These are phyloP conservation scores for Tuber aestivum DNA, from an alignment of 495 filamentous ascomycete species.

Conservation along the genomic window DNA sequence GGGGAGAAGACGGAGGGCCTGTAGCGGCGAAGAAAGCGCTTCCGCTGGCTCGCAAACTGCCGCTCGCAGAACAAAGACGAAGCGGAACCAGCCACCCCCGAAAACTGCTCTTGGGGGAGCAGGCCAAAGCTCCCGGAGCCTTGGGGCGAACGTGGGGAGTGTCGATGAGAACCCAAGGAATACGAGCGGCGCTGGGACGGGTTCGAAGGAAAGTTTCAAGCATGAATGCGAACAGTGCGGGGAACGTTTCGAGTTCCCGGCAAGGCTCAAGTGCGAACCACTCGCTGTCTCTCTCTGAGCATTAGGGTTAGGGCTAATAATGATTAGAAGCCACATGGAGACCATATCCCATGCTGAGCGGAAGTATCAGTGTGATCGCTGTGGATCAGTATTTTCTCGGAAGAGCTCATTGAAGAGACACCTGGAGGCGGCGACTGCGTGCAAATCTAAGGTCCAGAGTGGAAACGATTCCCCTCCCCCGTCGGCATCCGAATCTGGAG, in stretches of 20 bases:
- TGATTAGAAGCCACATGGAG: conserved; percentile 25
- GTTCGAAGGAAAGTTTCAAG: background rate
- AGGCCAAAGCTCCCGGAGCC: background rate
- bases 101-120: background rate
- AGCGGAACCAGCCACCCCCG: background rate
- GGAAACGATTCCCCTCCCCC: background rate
- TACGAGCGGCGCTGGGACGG: background rate
- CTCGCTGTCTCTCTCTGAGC: background rate
- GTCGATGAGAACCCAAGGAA: background rate
- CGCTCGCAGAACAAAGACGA: background rate
- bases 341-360: conserved; percentile 9
- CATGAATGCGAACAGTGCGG: background rate
- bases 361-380: conserved; percentile 8
- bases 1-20: background rate
- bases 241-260: conserved; percentile 17
- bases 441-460: conserved; percentile 14
- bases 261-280: conserved; percentile 24
- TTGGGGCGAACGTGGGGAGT: background rate
- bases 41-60: background rate
- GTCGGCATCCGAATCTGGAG: background rate
- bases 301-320: conserved; percentile 5
- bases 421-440: conserved; percentile 14
- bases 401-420: conserved; percentile 32
- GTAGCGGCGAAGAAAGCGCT: background rate
- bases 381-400: conserved; percentile 21